Evolutionary conservation across 2,329 filamentous ascomycete genomes (phyloP).

Genomic region (Aquanectria penicillioides): DNA sequence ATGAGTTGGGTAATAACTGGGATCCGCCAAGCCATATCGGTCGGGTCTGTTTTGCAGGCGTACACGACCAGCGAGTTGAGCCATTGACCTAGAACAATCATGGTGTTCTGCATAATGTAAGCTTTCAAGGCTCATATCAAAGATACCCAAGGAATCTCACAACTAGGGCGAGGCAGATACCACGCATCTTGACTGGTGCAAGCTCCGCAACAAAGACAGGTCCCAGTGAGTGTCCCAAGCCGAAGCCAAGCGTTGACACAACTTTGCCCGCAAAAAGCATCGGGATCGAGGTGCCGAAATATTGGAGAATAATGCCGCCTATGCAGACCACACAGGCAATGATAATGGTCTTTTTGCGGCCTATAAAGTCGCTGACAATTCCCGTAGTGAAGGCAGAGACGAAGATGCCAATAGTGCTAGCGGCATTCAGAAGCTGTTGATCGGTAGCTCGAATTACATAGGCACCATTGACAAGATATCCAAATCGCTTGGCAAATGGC

Average conservation of each 20-base stretch:
- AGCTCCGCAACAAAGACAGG: slow-evolving; percentile 47
- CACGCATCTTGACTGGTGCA: slow-evolving; percentile 44
- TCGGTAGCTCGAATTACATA: slow-evolving; percentile 38
- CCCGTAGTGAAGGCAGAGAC: slow-evolving; percentile 43
- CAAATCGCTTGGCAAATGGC: slow-evolving; percentile 41
- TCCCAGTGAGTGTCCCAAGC: slow-evolving; percentile 44
- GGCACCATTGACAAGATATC: slow-evolving; percentile 26
- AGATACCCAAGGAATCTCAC: slow-evolving; percentile 7
- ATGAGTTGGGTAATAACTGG: slow-evolving; percentile 45
- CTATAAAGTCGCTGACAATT: slow-evolving; percentile 40
- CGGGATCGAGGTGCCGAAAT: slow-evolving; percentile 34
- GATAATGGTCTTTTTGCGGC: slow-evolving; percentile 40
- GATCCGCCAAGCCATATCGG: slow-evolving; percentile 42
- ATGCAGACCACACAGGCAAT: slow-evolving; percentile 36
- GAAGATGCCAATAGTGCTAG: slow-evolving; percentile 43
- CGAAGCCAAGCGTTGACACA: slow-evolving; percentile 43
- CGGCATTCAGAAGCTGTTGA: slow-evolving; percentile 45
- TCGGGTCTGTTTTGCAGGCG: slow-evolving; percentile 27
- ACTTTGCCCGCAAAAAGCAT: slow-evolving; percentile 45
- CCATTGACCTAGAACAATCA: slow-evolving; percentile 45
- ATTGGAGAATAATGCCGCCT: slow-evolving; percentile 40
- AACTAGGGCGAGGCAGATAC: slow-evolving; percentile 42
- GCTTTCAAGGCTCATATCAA: neutral
- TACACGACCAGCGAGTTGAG: slow-evolving; percentile 42
- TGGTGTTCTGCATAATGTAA: slow-evolving; percentile 40